These are phyloP conservation scores for Planoprotostelium fungivorum DNA, from an alignment of 78 protist genomes.

Conservation along the genomic window DNA sequence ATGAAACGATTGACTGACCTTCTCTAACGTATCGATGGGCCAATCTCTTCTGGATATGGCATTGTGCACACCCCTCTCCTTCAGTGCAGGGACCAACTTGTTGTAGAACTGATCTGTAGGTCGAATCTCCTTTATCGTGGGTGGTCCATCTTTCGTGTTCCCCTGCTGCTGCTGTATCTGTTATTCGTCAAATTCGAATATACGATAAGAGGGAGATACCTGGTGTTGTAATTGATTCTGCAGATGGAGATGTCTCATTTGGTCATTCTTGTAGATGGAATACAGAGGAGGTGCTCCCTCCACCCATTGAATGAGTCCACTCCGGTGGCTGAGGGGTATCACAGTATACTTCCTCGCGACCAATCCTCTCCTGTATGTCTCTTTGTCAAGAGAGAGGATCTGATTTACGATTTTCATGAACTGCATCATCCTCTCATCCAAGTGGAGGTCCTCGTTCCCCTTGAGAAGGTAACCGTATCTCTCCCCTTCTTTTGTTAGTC, in stretches of 20 bases:
- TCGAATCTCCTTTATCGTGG: slow-evolving; percentile 9
- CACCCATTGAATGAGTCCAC: slow-evolving; percentile 92
- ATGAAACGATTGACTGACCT: background rate
- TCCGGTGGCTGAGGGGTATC: slow-evolving; percentile 67
- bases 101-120: slow-evolving; percentile 49
- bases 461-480: slow-evolving; percentile 69
- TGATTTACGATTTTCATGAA: slow-evolving; percentile 54
- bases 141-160: background rate
- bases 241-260: background rate
- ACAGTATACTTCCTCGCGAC: slow-evolving; percentile 76
- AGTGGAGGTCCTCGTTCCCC: slow-evolving; percentile 83
- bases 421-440: slow-evolving; percentile 93
- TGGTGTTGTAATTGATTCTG: background rate
- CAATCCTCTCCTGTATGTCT: slow-evolving; percentile 10
- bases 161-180: slow-evolving; percentile 3
- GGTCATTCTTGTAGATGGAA: slow-evolving; percentile 52
- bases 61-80: slow-evolving; percentile 37
- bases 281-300: slow-evolving; percentile 71
- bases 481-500: no score
- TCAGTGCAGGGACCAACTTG: slow-evolving; percentile 55
- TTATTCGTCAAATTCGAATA: background rate
- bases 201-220: slow-evolving; percentile 24
- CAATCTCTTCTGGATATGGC: slow-evolving; percentile 38
- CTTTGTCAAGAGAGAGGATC: slow-evolving; percentile 24
- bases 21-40: slow-evolving; percentile 52